Evolutionary conservation across 768 basidiomycete genomes (phyloP).

Genomic region (Rhizopogon roseolus): DNA sequence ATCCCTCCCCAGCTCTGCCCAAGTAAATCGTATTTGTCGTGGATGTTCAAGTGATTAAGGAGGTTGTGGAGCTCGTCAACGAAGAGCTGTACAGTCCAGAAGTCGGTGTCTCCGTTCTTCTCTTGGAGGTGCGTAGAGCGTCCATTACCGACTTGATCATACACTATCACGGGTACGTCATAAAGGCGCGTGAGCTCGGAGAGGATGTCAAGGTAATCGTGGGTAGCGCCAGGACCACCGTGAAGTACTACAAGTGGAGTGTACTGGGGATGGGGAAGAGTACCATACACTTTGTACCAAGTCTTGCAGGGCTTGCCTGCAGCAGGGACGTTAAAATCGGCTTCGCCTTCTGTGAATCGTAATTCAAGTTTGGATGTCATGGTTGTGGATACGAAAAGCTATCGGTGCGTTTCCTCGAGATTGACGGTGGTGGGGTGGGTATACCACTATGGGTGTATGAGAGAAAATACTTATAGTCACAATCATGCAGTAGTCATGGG

Average conservation of each 20-base stretch:
- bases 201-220: slow-evolving; percentile 35
- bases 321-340: slow-evolving; percentile 18
- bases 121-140: slow-evolving; percentile 49
- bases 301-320: slow-evolving; percentile 35
- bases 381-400: background rate
- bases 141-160: slow-evolving; percentile 56
- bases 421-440: background rate
- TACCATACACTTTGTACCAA: slow-evolving; percentile 48
- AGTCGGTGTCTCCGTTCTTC: slow-evolving; percentile 34
- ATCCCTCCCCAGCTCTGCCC: slow-evolving; percentile 43
- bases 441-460: background rate
- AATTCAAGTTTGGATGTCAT: slow-evolving; percentile 20
- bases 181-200: slow-evolving; percentile 31
- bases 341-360: slow-evolving; percentile 20
- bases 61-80: slow-evolving; percentile 40
- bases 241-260: slow-evolving; percentile 48
- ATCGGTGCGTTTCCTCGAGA: background rate
- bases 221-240: slow-evolving; percentile 48
- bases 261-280: slow-evolving; percentile 27
- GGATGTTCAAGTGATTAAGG: slow-evolving; percentile 32
- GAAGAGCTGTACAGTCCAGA: slow-evolving; percentile 50
- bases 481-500: too few species aligned
- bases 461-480: background rate
- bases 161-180: slow-evolving; percentile 45
- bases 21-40: slow-evolving; percentile 29